Percentiles rank a stretch among this genome's conserved stretches.
phyloP scores from a whole-genome alignment of 768 basidiomycete species.

The Psilocybe sp. region DNA sequence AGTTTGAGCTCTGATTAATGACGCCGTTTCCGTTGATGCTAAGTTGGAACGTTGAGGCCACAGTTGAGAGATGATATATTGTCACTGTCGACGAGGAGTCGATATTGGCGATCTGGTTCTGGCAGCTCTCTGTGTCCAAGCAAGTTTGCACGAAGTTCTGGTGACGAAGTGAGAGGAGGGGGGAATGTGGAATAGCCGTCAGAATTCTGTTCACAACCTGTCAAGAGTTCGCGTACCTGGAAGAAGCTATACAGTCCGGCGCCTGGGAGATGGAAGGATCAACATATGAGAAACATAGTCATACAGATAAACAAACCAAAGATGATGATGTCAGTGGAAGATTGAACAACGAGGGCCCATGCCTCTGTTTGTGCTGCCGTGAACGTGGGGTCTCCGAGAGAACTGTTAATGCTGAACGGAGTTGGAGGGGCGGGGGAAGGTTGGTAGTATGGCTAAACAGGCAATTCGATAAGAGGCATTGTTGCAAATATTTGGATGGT shows the following conservation, averaged over 20 bases:
- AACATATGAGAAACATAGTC: neutral
- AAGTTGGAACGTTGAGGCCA: conserved; percentile 50
- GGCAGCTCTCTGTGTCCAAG: conserved; percentile 43
- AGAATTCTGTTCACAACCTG: neutral
- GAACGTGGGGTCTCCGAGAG: conserved; percentile 55
- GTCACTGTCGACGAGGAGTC: conserved; percentile 44
- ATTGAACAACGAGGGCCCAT: conserved; percentile 55
- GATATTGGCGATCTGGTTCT: conserved; percentile 53
- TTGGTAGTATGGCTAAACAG: conserved; percentile 73
- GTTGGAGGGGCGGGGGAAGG: conserved; percentile 52
- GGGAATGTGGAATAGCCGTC: neutral
- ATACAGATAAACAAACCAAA: conserved; percentile 46
- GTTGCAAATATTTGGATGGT: neutral
- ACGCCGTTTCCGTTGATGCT: conserved; percentile 47
- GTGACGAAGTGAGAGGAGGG: no score
- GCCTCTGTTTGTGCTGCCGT: conserved; percentile 35
- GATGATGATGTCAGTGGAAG: conserved; percentile 54
- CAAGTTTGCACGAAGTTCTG: conserved; percentile 57
- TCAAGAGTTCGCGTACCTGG: conserved; percentile 31
- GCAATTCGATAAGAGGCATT: neutral
- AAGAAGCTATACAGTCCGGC: conserved; percentile 74
- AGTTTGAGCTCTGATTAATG: conserved; percentile 45
- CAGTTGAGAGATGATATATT: conserved; percentile 60
- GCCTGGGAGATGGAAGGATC: conserved; percentile 31
- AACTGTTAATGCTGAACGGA: conserved; percentile 47